Conservation (phyloP, 1,139 yeast species). For the Pichia norvegensis region DNA sequence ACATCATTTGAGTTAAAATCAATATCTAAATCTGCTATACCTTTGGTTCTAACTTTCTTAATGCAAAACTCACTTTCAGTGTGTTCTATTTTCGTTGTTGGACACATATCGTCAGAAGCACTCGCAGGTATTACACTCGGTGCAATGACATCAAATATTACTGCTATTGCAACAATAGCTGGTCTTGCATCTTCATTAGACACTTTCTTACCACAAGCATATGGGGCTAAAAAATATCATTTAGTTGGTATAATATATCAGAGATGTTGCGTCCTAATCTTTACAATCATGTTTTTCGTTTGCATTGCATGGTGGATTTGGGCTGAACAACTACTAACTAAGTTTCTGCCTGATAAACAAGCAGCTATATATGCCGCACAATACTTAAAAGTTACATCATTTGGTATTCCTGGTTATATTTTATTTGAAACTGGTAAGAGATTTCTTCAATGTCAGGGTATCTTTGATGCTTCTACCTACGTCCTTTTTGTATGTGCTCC, state of each 20-base stretch:
- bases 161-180: slow-evolving; percentile 51
- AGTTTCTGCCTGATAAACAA: slow-evolving; percentile 30
- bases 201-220: slow-evolving; percentile 53
- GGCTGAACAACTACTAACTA: slow-evolving; percentile 27
- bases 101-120: slow-evolving; percentile 51
- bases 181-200: slow-evolving; percentile 54
- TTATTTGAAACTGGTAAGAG: slow-evolving; percentile 48
- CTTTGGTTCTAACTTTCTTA: slow-evolving; percentile 46
- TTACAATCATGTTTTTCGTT: slow-evolving; percentile 42
- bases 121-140: slow-evolving; percentile 57
- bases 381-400: slow-evolving; percentile 42
- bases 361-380: slow-evolving; percentile 47
- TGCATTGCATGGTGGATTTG: slow-evolving; percentile 43
- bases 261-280: slow-evolving; percentile 45
- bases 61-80: slow-evolving; percentile 50
- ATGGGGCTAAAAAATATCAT: slow-evolving; percentile 46
- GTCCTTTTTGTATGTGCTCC: slow-evolving; percentile 48
- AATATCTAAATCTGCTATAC: slow-evolving; percentile 39
- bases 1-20: slow-evolving; percentile 34
- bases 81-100: slow-evolving; percentile 51
- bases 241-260: slow-evolving; percentile 48
- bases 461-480: slow-evolving; percentile 45
- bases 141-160: slow-evolving; percentile 54
- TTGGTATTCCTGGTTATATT: slow-evolving; percentile 52
- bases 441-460: slow-evolving; percentile 47